Evolutionary conservation across 495 filamentous ascomycete genomes (phyloP), one percentile per base, ranked within the genome.

Genomic region (Annulohypoxylon nitens): DNA sequence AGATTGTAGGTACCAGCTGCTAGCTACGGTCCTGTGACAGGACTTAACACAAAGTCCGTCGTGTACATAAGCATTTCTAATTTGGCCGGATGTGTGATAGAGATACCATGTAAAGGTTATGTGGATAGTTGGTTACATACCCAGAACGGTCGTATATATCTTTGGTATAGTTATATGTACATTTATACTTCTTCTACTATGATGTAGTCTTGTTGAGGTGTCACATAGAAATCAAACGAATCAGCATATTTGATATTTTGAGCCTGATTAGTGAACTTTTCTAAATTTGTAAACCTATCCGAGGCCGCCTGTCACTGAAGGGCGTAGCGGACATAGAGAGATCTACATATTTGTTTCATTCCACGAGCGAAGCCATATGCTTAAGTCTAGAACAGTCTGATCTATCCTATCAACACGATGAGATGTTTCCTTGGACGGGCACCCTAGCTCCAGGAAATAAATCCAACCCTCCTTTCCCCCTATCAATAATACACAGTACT

Each of bases 41-140:
- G 64, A 5, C 18, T 60, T 67, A 51, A 23, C 33, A 60, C 16
- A 41, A 67, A 53, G 41, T 41, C 41, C 43, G 30, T 51, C 9
- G 25, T 25, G 18, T 59, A 47, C 53, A 59, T 67, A n/a, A 10
- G 3, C 30, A 10, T 51, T 37, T 20, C 20, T 43, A 37, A 34
- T 25, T 36, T 50, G 43, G 36, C 25, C 14, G 60, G 37, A 47
- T n/a, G 23, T 48, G 34, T 36, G 20, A 37, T 14, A 18, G 8
- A 9, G 6, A 10, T 48, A 34, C 18, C 23, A 12, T 51, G 20
- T 63, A 11, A 25, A 51, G 7, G 30, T 16, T 61, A 47, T 16
- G 12, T 4, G 20, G 10, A 25, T 45, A n/a, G 23, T 23, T 60
- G 20, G 20, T 1, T 23, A 60, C 25, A 34, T n/a, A 55, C 25